These are phyloP conservation scores for Xylaria sp. DNA, from an alignment of 2,329 filamentous ascomycete species.

Conservation along the genomic window DNA sequence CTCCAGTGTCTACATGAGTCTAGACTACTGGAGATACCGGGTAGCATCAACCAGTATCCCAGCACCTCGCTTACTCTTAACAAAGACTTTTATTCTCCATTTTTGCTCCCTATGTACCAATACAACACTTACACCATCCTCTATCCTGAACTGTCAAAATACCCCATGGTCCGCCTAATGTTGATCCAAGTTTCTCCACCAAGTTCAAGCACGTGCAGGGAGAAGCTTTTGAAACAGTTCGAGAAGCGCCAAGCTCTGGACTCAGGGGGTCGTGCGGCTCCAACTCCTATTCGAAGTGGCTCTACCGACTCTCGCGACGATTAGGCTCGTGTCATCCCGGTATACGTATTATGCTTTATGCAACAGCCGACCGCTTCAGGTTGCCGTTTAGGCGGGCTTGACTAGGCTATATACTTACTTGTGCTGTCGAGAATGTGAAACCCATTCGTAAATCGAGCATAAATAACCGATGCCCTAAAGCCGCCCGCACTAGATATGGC, in stretches of 20 bases:
- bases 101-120: neutral
- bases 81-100: slow-evolving; percentile 7
- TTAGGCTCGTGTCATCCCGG: neutral
- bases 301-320: neutral
- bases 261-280: slow-evolving; percentile 16
- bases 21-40: neutral
- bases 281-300: neutral
- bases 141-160: slow-evolving; percentile 1
- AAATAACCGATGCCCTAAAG: too few species aligned
- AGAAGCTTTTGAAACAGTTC: slow-evolving; percentile 24
- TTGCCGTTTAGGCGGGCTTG: neutral
- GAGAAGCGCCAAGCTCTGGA: slow-evolving; percentile 18
- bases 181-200: slow-evolving; percentile 7
- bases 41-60: neutral
- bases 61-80: slow-evolving; percentile 14
- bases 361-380: neutral
- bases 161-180: slow-evolving; percentile 13
- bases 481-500: neutral
- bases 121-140: neutral
- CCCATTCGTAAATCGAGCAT: neutral
- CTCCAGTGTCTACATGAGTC: too few species aligned
- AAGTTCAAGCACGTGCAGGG: slow-evolving; percentile 6
- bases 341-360: neutral
- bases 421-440: neutral
- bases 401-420: too few species aligned